phyloP scores from a whole-genome alignment of 2,329 filamentous ascomycete genomes.

The Neoscytalidium dimidiatum region DNA sequence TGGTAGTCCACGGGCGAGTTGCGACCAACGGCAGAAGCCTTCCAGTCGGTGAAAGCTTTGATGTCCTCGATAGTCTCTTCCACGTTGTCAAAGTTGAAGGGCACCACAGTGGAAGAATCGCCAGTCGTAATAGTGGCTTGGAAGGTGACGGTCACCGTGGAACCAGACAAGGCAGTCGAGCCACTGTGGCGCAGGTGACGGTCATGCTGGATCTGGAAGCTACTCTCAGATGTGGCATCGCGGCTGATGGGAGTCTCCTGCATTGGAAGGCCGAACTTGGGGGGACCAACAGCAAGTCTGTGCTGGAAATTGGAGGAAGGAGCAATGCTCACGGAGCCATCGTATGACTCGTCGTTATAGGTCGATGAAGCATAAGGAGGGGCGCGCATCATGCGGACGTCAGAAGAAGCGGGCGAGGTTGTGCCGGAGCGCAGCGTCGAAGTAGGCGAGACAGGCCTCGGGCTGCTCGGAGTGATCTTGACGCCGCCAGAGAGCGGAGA shows the following conservation, averaged over 20 bases:
- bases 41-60: slow-evolving; percentile 5
- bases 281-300: too few relatives aligned
- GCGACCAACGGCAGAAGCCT: not conserved
- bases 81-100: slow-evolving; percentile 2
- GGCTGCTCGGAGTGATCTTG: not conserved
- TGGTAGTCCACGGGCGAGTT: not conserved
- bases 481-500: not conserved
- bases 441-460: not conserved
- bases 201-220: not conserved
- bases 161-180: not conserved
- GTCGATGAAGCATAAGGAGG: not conserved
- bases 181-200: not conserved
- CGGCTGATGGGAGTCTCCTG: not conserved
- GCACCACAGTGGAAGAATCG: not conserved
- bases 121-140: not conserved
- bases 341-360: not conserved
- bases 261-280: not conserved
- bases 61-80: not conserved
- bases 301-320: not conserved
- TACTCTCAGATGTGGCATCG: not conserved
- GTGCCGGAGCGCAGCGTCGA: not conserved
- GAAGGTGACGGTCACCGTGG: not conserved
- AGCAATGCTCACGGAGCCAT: not conserved
- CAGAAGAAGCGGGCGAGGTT: not conserved
- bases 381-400: not conserved